Percentiles rank a stretch among this genome's conserved stretches.
These are phyloP conservation scores for Pestalotiopsis sp. DNA, from an alignment of 2,329 filamentous ascomycete species.

Conservation along the genomic window DNA sequence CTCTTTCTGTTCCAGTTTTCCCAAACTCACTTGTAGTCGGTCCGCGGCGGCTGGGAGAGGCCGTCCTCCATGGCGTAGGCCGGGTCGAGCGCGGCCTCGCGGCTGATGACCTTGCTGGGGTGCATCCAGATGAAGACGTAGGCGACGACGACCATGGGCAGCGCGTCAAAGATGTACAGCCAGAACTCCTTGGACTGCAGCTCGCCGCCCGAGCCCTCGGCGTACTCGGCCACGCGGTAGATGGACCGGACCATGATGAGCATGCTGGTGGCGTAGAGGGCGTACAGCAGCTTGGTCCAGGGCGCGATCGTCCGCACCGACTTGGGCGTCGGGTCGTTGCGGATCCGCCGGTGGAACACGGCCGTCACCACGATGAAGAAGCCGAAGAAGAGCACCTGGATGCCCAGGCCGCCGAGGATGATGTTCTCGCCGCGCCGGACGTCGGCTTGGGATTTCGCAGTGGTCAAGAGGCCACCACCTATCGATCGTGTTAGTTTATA, in stretches of 20 bases:
- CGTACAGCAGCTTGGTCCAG: slow-evolving; percentile 19
- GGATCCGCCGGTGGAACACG: slow-evolving; percentile 49
- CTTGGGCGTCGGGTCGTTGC: slow-evolving; percentile 28
- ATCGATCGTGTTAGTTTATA: not conserved
- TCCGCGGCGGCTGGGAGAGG: not conserved
- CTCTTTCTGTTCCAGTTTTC: not conserved
- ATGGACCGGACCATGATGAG: slow-evolving; percentile 51
- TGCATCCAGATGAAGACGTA: slow-evolving; percentile 19
- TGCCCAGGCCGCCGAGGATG: slow-evolving; percentile 48
- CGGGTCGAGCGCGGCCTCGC: not conserved
- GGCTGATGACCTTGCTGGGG: slow-evolving; percentile 16
- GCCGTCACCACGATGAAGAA: slow-evolving; percentile 48
- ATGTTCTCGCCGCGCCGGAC: slow-evolving; percentile 41
- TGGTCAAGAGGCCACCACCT: slow-evolving; percentile 44
- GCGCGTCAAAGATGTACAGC: slow-evolving; percentile 46
- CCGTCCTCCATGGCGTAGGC: slow-evolving; percentile 8
- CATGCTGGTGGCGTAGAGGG: slow-evolving; percentile 20
- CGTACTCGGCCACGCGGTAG: slow-evolving; percentile 52
- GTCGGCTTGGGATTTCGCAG: slow-evolving; percentile 25
- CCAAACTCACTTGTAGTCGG: slow-evolving; percentile 3
- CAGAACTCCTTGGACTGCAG: slow-evolving; percentile 46
- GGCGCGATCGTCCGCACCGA: slow-evolving; percentile 20
- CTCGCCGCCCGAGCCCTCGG: slow-evolving; percentile 43
- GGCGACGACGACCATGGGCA: slow-evolving; percentile 19
- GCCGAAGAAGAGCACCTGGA: slow-evolving; percentile 53